A percentile compares a stretch with the other conserved stretches of the same genome.
phyloP scores from a whole-genome alignment of 176 grass and related monocot species.

The Hordeum vulgare region DNA sequence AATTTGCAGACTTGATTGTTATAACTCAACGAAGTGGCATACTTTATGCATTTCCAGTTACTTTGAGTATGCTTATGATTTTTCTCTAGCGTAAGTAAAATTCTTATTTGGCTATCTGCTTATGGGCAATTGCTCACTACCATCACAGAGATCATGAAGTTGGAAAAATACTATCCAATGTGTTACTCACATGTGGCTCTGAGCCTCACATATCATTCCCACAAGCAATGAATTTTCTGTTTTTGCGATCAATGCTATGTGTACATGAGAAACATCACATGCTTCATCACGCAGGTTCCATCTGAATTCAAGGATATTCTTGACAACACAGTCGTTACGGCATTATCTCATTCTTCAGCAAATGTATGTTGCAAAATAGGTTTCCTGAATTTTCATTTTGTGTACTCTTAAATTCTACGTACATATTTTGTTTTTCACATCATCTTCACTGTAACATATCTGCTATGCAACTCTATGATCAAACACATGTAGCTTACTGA shows the following conservation, averaged over 20 bases:
- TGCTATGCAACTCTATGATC: neutral
- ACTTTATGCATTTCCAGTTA: conserved; percentile 13
- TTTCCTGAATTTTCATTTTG: conserved; percentile 16
- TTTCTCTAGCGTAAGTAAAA: conserved; percentile 3
- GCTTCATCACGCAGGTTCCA: conserved; percentile 59
- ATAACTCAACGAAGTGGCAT: neutral
- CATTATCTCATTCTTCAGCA: conserved; percentile 87
- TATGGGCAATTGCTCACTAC: neutral
- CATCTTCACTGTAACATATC: neutral
- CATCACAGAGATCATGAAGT: neutral
- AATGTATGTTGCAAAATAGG: conserved; percentile 47
- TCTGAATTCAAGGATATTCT: conserved; percentile 91
- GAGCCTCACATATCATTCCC: neutral
- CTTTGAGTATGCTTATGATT: neutral
- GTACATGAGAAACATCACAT: conserved; percentile 20
- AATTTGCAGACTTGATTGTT: neutral
- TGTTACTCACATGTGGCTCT: neutral
- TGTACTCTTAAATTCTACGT: neutral
- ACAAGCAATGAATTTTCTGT: neutral
- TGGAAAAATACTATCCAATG: neutral
- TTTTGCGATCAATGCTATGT: conserved; percentile 1
- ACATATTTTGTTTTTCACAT: neutral
- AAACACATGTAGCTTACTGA: neutral
- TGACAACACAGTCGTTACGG: conserved; percentile 88
- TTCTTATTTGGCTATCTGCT: neutral